Conservation (phyloP, 1,284 basidiomycete species). For the Volvariella volvacea region DNA sequence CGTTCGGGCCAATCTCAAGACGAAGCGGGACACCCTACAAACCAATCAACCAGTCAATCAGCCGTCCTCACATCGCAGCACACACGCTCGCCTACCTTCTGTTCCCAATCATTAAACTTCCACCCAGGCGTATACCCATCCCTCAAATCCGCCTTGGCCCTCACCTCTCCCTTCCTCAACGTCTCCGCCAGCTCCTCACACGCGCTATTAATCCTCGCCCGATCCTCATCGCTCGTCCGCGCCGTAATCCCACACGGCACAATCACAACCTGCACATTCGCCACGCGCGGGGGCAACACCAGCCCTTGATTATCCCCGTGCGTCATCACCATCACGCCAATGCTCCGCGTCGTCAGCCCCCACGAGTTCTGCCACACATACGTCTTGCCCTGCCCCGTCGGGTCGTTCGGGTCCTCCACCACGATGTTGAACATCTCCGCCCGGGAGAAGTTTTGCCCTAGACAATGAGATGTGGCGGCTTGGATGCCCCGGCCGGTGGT, state of each 20-base stretch:
- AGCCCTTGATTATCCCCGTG: conserved; percentile 98
- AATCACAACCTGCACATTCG: conserved; percentile 86
- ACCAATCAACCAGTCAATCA: conserved; percentile 5
- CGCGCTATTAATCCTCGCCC: conserved; percentile 71
- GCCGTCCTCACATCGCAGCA: conserved; percentile 1
- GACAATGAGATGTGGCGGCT: conserved; percentile 94
- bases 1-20: conserved; percentile 94
- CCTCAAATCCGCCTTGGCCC: conserved; percentile 86
- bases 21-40: conserved; percentile 89
- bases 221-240: conserved; percentile 67
- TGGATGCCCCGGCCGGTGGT: conserved; percentile 98
- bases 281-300: conserved; percentile 92
- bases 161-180: conserved; percentile 65
- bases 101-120: conserved; percentile 99
- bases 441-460: conserved; percentile 97
- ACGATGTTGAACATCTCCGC: conserved; percentile 97
- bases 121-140: conserved; percentile 97
- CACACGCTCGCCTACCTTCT: conserved; percentile 54
- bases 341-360: conserved; percentile 94
- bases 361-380: conserved; percentile 98
- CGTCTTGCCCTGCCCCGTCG: conserved; percentile 46
- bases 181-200: conserved; percentile 71
- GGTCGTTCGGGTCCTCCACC: conserved; percentile 88
- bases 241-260: conserved; percentile 92
- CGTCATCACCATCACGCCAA: conserved; percentile 99